Conservation (phyloP, 164 flowering plant genomes). For the Liquidambar formosana region DNA sequence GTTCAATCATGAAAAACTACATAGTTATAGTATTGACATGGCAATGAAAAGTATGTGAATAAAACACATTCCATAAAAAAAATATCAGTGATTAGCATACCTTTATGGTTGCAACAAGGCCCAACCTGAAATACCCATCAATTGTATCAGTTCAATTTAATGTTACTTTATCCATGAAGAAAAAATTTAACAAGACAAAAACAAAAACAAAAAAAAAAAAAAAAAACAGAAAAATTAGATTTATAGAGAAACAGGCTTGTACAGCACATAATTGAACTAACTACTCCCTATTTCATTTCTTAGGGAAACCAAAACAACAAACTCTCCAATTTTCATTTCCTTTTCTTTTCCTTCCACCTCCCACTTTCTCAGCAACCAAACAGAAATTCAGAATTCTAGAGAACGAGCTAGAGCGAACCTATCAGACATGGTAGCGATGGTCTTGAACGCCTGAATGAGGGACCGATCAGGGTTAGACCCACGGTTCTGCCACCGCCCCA, state of each 20-base stretch:
- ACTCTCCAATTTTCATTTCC: not conserved
- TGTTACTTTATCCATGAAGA: not conserved
- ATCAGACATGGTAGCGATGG: constrained; percentile 11
- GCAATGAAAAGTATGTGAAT: not conserved
- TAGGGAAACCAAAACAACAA: not conserved
- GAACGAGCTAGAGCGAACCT: not conserved
- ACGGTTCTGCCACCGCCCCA: constrained; percentile 9
- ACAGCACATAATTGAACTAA: no score
- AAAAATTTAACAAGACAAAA: not conserved
- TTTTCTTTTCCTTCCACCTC: not conserved
- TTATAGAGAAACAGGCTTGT: no score
- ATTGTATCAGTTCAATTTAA: not conserved
- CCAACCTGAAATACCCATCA: constrained; percentile 9
- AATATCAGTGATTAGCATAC: not conserved
- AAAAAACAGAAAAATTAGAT: not conserved
- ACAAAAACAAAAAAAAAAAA: not conserved
- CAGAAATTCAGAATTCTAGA: not conserved
- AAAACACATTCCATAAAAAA: no score
- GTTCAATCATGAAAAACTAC: not conserved
- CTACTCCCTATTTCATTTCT: not conserved
- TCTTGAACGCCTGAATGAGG: constrained; percentile 9
- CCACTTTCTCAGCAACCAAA: not conserved
- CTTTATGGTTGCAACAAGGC: constrained; percentile 14
- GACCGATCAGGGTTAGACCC: constrained; percentile 11
- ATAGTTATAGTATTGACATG: not conserved